phyloP scores from a whole-genome alignment of 2,329 filamentous ascomycete species.

The Colletotrichum incanum region DNA sequence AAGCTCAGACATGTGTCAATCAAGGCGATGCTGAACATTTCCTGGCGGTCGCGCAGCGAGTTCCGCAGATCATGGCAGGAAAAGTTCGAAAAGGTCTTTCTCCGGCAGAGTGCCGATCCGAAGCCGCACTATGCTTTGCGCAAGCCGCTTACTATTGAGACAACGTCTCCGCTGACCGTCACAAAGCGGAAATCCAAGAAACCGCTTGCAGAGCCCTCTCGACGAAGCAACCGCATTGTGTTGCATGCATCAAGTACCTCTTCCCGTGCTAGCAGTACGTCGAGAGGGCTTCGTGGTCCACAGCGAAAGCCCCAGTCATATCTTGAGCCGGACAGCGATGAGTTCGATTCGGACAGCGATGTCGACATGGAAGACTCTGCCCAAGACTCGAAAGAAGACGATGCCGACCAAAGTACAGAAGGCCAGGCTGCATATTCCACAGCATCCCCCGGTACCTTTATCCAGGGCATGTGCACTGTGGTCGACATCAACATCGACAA shows the following conservation, averaged over 20 bases:
- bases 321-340: constrained; percentile 64
- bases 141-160: constrained; percentile 1
- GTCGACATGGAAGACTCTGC: constrained; percentile 27
- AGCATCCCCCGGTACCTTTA: constrained; percentile 50
- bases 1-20: constrained; percentile 80
- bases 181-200: constrained; percentile 36
- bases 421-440: constrained; percentile 32
- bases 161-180: neutral
- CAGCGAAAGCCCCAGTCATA: constrained; percentile 52
- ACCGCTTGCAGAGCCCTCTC: constrained; percentile 47
- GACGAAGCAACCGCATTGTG: constrained; percentile 57
- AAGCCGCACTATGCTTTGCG: constrained; percentile 46
- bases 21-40: constrained; percentile 83
- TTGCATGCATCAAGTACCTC: constrained; percentile 46
- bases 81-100: constrained; percentile 78
- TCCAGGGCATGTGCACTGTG: constrained; percentile 80
- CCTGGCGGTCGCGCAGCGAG: constrained; percentile 86
- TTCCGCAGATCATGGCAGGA: constrained; percentile 85
- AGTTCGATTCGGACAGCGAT: constrained; percentile 51
- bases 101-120: constrained; percentile 64
- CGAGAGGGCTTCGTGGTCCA: constrained; percentile 45
- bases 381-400: constrained; percentile 36
- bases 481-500: constrained; percentile 84
- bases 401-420: constrained; percentile 32
- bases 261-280: constrained; percentile 50